Conservation (phyloP, 2,329 filamentous ascomycete genomes). For the Epicoccum nigrum region DNA sequence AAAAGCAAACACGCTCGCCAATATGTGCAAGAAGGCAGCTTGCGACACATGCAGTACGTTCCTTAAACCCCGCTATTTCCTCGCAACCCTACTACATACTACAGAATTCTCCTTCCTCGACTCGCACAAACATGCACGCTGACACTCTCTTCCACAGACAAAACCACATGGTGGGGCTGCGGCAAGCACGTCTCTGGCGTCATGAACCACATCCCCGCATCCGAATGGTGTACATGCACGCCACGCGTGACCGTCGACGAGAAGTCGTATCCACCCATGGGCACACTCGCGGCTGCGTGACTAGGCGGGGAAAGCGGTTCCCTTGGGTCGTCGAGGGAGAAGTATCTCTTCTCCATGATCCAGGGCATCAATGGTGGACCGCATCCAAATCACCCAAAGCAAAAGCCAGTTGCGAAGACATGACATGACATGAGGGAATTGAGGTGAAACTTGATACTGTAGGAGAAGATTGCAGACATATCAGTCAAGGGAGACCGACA, state of each 20-base stretch:
- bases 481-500: neutral
- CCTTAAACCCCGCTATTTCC: slow-evolving; percentile 12
- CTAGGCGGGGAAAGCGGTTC: slow-evolving; percentile 22
- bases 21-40: slow-evolving; percentile 69
- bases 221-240: slow-evolving; percentile 69
- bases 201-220: slow-evolving; percentile 63
- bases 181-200: slow-evolving; percentile 66
- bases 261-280: slow-evolving; percentile 70
- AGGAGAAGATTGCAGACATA: neutral
- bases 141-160: slow-evolving; percentile 48
- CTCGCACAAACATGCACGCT: neutral
- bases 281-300: slow-evolving; percentile 42
- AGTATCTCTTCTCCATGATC: slow-evolving; percentile 16
- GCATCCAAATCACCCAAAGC: slow-evolving; percentile 15
- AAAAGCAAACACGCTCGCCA: slow-evolving; percentile 9
- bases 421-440: slow-evolving; percentile 13
- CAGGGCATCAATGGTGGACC: slow-evolving; percentile 16
- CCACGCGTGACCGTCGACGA: slow-evolving; percentile 67
- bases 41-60: slow-evolving; percentile 68
- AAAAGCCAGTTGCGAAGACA: slow-evolving; percentile 13
- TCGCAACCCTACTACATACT: neutral
- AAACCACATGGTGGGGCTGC: slow-evolving; percentile 70
- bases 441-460: no score
- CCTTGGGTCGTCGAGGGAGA: slow-evolving; percentile 14
- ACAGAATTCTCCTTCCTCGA: neutral